Percentiles rank a stretch among this genome's conserved stretches.
phyloP scores from a whole-genome alignment of 495 filamentous ascomycete species.

The Clavariopsis aquatica region DNA sequence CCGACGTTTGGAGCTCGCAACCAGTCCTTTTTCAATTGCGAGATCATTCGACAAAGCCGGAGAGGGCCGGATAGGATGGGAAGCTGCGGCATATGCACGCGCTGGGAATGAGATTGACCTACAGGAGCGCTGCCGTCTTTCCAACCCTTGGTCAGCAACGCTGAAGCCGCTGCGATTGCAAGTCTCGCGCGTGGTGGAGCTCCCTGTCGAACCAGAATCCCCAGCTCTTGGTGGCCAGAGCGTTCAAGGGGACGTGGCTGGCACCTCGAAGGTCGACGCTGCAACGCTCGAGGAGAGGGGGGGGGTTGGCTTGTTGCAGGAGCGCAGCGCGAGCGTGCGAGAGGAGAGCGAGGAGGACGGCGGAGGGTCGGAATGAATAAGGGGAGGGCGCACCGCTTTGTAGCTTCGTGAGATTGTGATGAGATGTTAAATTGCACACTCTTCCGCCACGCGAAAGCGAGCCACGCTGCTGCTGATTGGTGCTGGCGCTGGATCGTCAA shows the following conservation, averaged over 20 bases:
- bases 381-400: conserved; percentile 11
- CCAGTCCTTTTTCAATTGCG: conserved; percentile 3
- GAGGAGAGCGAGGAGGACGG: background rate
- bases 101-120: background rate
- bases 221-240: background rate
- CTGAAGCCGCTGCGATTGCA: background rate
- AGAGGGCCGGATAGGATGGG: conserved; percentile 27
- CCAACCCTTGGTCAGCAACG: background rate
- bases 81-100: conserved; percentile 24
- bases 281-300: background rate
- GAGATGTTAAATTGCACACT: conserved; percentile 17
- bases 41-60: conserved; percentile 24
- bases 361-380: background rate
- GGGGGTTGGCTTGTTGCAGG: background rate
- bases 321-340: conserved; percentile 1
- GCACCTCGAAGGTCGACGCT: background rate
- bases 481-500: background rate
- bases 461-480: background rate
- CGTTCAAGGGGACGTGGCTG: background rate
- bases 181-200: background rate
- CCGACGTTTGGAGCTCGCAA: background rate
- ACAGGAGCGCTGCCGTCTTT: background rate
- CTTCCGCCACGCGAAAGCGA: conserved; percentile 17
- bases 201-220: background rate
- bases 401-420: conserved; percentile 26